phyloP scores from a whole-genome alignment of 805 yeast genomes.

The Pichia scutulata region DNA sequence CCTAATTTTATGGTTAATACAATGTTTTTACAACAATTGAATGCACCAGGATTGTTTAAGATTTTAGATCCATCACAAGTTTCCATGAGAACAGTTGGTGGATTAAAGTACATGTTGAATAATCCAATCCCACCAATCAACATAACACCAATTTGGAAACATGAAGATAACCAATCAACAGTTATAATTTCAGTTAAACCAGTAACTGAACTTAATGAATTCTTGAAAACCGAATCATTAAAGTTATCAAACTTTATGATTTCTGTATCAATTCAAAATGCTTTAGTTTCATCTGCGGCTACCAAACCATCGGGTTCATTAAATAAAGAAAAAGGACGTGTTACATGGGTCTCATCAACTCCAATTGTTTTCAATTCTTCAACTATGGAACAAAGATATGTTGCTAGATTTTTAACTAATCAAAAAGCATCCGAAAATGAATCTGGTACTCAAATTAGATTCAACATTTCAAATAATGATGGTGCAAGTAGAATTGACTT shows the following conservation, averaged over 20 bases:
- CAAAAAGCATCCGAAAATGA: constrained; percentile 65
- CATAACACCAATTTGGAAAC: constrained; percentile 83
- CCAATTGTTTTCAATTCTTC: constrained; percentile 32
- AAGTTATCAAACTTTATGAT: constrained; percentile 52
- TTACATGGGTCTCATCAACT: constrained; percentile 67
- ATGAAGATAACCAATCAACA: constrained; percentile 77
- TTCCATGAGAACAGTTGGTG: constrained; percentile 64
- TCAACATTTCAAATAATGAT: constrained; percentile 36
- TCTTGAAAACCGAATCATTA: constrained; percentile 28
- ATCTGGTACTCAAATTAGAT: constrained; percentile 66
- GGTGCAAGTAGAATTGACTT: constrained; percentile 39
- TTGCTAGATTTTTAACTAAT: constrained; percentile 80
- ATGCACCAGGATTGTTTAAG: constrained; percentile 28
- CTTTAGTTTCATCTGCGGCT: constrained; percentile 63
- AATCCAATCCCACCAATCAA: constrained; percentile 55
- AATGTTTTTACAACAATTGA: constrained; percentile 39
- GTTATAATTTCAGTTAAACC: constrained; percentile 67
- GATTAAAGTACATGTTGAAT: constrained; percentile 62
- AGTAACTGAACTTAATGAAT: constrained; percentile 35
- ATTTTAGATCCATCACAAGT: constrained; percentile 42
- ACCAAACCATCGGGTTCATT: constrained; percentile 91
- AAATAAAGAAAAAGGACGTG: constrained; percentile 75
- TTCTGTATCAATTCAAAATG: constrained; percentile 55
- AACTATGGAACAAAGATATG: constrained; percentile 53
- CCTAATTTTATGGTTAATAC: constrained; percentile 44